Base-by-base conservation (phyloP, 2,329 filamentous ascomycete species). In the Colletotrichum scovillei region DNA sequence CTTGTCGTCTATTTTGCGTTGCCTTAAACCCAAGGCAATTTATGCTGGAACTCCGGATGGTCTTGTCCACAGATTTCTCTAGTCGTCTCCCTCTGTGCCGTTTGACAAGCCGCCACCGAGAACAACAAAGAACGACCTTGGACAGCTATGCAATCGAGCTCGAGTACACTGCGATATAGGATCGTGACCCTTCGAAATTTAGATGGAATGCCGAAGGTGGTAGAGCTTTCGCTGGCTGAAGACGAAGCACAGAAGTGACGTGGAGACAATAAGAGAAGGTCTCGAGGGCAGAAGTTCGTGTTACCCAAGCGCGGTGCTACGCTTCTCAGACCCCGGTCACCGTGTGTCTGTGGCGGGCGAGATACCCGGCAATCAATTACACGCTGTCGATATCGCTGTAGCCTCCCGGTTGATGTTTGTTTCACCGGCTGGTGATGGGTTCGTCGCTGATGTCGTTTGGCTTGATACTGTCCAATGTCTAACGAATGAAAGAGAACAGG, bases 211-310 rank as follows among this genome's bases (percentile, higher is more conserved):
- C 52, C 42, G 22, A 12, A 38, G 59, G 28, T 32, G 55, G 53
- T 7, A 42, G 55, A 56, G 55, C 56, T 62, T 22, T 35, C 60
- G 57, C 19, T 28, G 42, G 26, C 16, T 22, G 63, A 62, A 46
- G 19, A 59, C 16, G 19, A 42, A 26, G 30, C 60, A 42, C 28
- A 24, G 14, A 28, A 65, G 32, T 26, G 65, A 35, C 53, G 49
- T 14, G 30, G 52, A 58, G 38, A 55, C 52, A 38, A 24, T 30
- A 24, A 32, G 49, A 58, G 55, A 59, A 69, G 42, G 24, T 42
- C 42, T 53, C 42, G 70, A 73, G 32, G 35, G 28, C 56, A 52
- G 35, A 58, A 35, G 14, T 42, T 53, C 38, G 70, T 69, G 70
- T 22, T 63, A 70, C 70, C 60, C 60, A 32, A 52, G 35, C 42